phyloP scores from a whole-genome alignment of 2,329 filamentous ascomycete genomes.

The Bipolaris oryzae region DNA sequence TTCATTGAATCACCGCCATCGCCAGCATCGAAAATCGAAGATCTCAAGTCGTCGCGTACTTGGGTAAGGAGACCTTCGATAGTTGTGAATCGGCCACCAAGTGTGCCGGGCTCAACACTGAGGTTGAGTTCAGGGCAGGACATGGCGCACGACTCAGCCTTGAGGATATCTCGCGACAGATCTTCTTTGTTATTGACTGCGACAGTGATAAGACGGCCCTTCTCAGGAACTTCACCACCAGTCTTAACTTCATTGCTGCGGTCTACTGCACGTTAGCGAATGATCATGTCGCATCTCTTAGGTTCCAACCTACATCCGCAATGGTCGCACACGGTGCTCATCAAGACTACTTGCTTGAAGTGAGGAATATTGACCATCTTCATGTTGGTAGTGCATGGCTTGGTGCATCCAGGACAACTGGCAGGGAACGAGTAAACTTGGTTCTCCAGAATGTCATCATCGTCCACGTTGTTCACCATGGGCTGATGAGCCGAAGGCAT shows the following conservation, averaged over 20 bases:
- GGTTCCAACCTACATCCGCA: conserved; percentile 69
- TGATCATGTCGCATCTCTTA: background rate
- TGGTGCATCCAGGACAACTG: conserved; percentile 87
- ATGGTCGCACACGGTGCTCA: conserved; percentile 88
- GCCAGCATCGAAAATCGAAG: conserved; percentile 81
- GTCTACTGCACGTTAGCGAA: conserved; percentile 52
- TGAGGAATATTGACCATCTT: conserved; percentile 98
- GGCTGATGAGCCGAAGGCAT: conserved; percentile 43
- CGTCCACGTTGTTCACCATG: conserved; percentile 53
- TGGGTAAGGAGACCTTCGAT: conserved; percentile 93
- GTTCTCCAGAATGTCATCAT: conserved; percentile 84
- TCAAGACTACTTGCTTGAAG: conserved; percentile 96
- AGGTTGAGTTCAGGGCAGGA: conserved; percentile 86
- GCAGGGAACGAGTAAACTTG: conserved; percentile 93
- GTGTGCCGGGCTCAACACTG: conserved; percentile 87
- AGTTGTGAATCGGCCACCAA: conserved; percentile 95
- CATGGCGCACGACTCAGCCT: conserved; percentile 89
- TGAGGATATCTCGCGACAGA: conserved; percentile 89
- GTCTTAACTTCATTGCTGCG: conserved; percentile 98
- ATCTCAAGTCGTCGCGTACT: conserved; percentile 85
- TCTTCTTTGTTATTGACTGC: conserved; percentile 72
- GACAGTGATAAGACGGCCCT: conserved; percentile 83
- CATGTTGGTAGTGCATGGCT: conserved; percentile 89
- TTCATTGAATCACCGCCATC: conserved; percentile 82
- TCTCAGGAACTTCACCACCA: conserved; percentile 85